Conservation (phyloP, 768 basidiomycete genomes). For the Hirschioporus abietinus region DNA sequence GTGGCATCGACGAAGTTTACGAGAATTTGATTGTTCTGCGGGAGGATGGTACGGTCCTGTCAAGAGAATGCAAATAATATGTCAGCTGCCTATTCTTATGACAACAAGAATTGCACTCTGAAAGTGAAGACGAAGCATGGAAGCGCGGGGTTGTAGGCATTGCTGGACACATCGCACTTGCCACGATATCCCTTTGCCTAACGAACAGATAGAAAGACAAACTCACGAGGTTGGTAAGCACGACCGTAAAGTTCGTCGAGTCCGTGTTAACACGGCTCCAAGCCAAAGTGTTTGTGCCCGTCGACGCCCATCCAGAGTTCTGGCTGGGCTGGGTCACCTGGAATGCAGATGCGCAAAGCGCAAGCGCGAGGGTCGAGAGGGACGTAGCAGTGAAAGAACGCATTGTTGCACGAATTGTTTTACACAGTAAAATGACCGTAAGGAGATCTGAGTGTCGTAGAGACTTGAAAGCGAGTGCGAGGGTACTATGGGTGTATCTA, state of each 20-base stretch:
- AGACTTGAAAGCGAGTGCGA: background rate
- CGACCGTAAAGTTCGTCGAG: slow-evolving; percentile 56
- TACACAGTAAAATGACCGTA: background rate
- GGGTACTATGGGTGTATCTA: background rate
- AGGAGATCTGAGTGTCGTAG: background rate
- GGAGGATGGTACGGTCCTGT: slow-evolving; percentile 32
- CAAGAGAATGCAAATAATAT: slow-evolving; percentile 8
- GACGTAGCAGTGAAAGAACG: background rate
- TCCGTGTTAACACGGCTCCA: slow-evolving; percentile 72
- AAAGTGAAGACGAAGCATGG: background rate
- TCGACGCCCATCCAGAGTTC: background rate
- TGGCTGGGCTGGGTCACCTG: background rate
- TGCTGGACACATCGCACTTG: too few relatives aligned
- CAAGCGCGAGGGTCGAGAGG: background rate
- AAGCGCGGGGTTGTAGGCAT: background rate
- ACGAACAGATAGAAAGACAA: background rate
- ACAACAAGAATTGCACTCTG: too few relatives aligned
- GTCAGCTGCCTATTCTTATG: background rate
- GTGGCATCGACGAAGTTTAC: slow-evolving; percentile 49
- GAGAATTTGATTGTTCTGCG: slow-evolving; percentile 42
- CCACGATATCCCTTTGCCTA: too few relatives aligned
- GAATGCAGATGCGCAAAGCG: background rate
- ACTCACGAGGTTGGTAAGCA: slow-evolving; percentile 61
- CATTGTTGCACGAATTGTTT: slow-evolving; percentile 2
- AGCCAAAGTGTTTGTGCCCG: slow-evolving; percentile 30